phyloP scores from a whole-genome alignment of 2,329 filamentous ascomycete species.

The Harringtonia lauricola region DNA sequence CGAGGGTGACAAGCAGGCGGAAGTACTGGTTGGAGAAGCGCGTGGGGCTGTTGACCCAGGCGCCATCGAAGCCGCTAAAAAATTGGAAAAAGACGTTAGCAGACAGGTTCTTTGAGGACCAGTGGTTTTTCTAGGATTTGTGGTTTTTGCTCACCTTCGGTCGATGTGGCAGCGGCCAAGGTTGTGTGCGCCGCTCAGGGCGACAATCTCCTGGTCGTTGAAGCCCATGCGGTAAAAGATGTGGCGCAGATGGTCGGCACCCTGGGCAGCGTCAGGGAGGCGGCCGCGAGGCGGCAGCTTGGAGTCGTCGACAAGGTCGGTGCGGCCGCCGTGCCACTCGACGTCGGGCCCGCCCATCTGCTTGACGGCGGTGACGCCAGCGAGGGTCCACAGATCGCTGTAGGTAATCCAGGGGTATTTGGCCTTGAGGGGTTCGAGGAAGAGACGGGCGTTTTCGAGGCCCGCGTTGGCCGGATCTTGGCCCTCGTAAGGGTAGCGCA shows the following conservation, averaged over 20 bases:
- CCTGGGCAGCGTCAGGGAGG: conserved; percentile 70
- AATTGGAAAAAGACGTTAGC: neutral
- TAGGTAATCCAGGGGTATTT: conserved; percentile 54
- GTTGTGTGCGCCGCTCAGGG: conserved; percentile 72
- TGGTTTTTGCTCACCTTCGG: neutral
- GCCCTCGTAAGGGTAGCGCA: conserved; percentile 54
- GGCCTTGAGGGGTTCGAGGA: conserved; percentile 50
- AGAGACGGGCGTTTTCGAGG: conserved; percentile 50
- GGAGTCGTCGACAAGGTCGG: conserved; percentile 49
- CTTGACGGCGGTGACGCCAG: conserved; percentile 44
- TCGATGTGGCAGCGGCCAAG: conserved; percentile 53
- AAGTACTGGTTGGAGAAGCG: conserved; percentile 27
- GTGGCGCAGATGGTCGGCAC: conserved; percentile 67
- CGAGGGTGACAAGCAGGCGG: conserved; percentile 20
- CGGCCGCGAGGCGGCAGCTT: conserved; percentile 45
- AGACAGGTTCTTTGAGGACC: no score
- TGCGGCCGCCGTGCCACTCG: conserved; percentile 45
- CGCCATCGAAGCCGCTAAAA: conserved; percentile 26
- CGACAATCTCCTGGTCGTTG: conserved; percentile 91
- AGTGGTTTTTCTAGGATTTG: no score
- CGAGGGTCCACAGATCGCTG: conserved; percentile 54
- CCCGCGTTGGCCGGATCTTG: conserved; percentile 56
- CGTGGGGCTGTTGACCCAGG: conserved; percentile 25
- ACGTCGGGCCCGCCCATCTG: conserved; percentile 50
- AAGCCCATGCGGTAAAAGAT: conserved; percentile 97